Evolutionary conservation across 139 green algal genomes (phyloP).

Genomic region (Chloropicon primus): DNA sequence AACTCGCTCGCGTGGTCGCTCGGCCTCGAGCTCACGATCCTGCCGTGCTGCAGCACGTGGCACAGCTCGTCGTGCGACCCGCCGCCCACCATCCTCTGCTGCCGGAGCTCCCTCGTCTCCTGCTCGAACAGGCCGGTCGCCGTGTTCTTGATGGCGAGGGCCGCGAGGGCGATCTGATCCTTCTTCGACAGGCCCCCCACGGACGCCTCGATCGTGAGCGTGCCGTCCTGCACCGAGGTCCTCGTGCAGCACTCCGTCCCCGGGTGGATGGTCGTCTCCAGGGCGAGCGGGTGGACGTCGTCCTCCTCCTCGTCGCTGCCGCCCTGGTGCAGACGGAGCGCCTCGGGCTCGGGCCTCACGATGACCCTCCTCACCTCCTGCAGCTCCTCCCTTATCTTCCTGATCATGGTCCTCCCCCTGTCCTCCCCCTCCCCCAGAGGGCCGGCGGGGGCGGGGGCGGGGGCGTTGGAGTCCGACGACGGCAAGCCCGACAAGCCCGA

Average conservation of each 20-base stretch:
- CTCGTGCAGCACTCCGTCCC: background rate
- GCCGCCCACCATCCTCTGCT: background rate
- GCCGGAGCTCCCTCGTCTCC: background rate
- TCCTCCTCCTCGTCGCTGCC: background rate
- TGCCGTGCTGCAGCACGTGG: slow-evolving; percentile 21
- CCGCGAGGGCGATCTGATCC: slow-evolving; percentile 9
- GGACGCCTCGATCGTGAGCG: background rate
- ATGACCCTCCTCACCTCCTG: too few relatives aligned
- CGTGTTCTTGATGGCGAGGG: slow-evolving; percentile 9
- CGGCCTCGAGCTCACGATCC: slow-evolving; percentile 14
- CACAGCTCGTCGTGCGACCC: slow-evolving; percentile 7
- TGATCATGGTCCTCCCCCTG: too few relatives aligned
- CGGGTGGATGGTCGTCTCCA: background rate
- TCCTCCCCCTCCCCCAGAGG: too few relatives aligned
- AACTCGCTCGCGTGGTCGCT: slow-evolving; percentile 17
- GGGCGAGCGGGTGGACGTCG: background rate
- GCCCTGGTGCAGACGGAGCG: background rate
- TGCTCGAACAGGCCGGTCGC: background rate
- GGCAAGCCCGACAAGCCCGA: too few relatives aligned
- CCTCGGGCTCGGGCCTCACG: too few relatives aligned
- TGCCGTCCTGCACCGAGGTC: background rate
- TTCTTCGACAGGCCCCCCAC: background rate
- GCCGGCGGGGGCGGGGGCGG: too few relatives aligned
- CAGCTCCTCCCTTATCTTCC: too few relatives aligned
- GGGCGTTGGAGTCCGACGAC: too few relatives aligned